A percentile compares a stretch with the other conserved stretches of the same genome.
Evolutionary conservation across 352 stramenopile species (phyloP).

Genomic region (Phytopythium delawarense): DNA sequence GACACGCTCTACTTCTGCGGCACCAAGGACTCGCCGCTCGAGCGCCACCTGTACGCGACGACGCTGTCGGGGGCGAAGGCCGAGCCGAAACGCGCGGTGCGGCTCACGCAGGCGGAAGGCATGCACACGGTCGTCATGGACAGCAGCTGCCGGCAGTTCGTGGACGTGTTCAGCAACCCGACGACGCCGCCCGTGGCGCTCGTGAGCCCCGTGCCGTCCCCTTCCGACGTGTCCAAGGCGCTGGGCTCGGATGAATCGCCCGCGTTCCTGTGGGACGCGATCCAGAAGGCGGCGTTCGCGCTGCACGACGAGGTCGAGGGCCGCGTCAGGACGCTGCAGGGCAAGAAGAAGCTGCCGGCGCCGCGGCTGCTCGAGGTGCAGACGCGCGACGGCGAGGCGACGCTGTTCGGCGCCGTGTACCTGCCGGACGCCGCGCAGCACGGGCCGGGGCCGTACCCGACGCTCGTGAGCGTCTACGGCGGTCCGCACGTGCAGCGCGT

Average conservation of each 20-base stretch:
- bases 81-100: slow-evolving; percentile 42
- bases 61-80: slow-evolving; percentile 41
- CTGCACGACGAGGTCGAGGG: slow-evolving; percentile 60
- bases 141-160: slow-evolving; percentile 67
- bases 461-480: slow-evolving; percentile 95
- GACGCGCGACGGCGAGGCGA: slow-evolving; percentile 82
- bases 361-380: slow-evolving; percentile 73
- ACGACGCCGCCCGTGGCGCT: slow-evolving; percentile 57
- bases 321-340: slow-evolving; percentile 45
- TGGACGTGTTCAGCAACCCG: slow-evolving; percentile 82
- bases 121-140: slow-evolving; percentile 93
- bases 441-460: slow-evolving; percentile 91
- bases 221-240: background rate
- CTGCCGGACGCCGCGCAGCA: slow-evolving; percentile 80
- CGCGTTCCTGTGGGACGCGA: slow-evolving; percentile 31
- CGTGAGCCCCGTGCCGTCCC: slow-evolving; percentile 46
- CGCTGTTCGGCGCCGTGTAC: slow-evolving; percentile 92
- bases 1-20: slow-evolving; percentile 88
- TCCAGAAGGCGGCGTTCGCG: slow-evolving; percentile 37
- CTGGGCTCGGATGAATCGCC: slow-evolving; percentile 5
- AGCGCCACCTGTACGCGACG: slow-evolving; percentile 90
- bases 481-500: slow-evolving; percentile 96
- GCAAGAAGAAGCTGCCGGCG: slow-evolving; percentile 45
- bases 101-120: slow-evolving; percentile 73
- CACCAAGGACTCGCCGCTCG: slow-evolving; percentile 83